Evolutionary conservation across 257 asterid species (phyloP), one percentile per base, ranked within the genome.

Genomic region (Striga asiatica): DNA sequence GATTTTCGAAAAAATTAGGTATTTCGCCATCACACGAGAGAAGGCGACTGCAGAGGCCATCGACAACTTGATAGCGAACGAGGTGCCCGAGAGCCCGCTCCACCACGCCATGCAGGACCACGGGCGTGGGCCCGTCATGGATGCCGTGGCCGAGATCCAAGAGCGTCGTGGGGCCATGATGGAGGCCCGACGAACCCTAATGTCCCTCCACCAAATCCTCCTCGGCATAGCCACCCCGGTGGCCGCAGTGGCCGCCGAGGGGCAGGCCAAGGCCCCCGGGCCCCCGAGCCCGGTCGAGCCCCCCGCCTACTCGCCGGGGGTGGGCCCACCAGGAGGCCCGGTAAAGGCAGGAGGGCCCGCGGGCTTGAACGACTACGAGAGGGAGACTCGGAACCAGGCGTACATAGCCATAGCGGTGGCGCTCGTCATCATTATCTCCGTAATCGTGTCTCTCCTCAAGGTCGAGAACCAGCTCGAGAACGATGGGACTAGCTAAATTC

Each of bases 1-100:
- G n/a, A n/a, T n/a, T n/a, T n/a, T n/a, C n/a, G n/a, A n/a, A n/a
- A 34, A 12, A 34, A 47, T 22, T 18, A 76, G 81, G 60, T 77
- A 51, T 24, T 56, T 41, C 12, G 54, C 74, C 0, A 58, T 77
- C 55, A 77, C 74, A 10, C 61, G 67, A 13, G 76, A 77, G 65
- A 77, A 68, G 61, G 80, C 78, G 0, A 71, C 83, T 0, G 74
- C 78, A 2, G 83, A 77, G 9, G 74, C 76, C 3, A 74, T 77
- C 69, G 78, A 77, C 61, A 66, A 45, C 11, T 31, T 77, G 9
- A 60, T 77, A 4, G 66, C 73, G 3, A 65, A 19, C 66, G 69
- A 68, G 6, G 74, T 13, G 3, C 37, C 69, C 4, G 78, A 62
- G 13, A 56, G 65, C 3, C 70, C 73, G 19, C 74, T 72, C 60